These are phyloP conservation scores for Sideroxylon spinosum DNA, from an alignment of 179 eudicot genomes.

Conservation along the genomic window DNA sequence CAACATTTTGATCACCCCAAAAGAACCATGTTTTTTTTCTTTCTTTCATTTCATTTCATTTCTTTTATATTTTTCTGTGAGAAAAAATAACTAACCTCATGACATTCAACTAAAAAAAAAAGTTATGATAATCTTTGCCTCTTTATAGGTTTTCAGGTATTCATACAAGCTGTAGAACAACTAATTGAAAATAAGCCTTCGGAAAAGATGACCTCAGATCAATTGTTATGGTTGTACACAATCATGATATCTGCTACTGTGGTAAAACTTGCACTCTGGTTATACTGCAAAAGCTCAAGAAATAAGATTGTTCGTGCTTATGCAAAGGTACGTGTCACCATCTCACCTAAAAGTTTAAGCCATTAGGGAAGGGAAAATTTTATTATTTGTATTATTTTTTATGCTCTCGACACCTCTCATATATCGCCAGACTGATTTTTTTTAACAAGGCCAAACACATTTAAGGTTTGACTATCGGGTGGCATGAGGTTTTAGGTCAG, in stretches of 20 bases:
- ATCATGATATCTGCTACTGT: slow-evolving; percentile 75
- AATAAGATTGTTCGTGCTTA: slow-evolving; percentile 88
- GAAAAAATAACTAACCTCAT: not conserved
- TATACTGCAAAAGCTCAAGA: slow-evolving; percentile 79
- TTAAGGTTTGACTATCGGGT: too few species aligned
- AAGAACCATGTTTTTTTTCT: not conserved
- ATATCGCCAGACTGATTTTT: too few species aligned
- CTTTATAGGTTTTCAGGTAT: slow-evolving; percentile 74
- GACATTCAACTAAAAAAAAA: not conserved
- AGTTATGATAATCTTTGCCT: not conserved
- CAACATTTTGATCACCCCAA: not conserved
- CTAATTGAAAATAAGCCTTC: slow-evolving; percentile 39
- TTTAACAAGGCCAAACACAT: too few species aligned
- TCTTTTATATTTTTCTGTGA: not conserved
- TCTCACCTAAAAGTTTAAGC: too few species aligned
- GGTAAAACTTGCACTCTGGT: slow-evolving; percentile 65
- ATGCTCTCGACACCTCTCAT: too few species aligned
- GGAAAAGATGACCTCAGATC: slow-evolving; percentile 47
- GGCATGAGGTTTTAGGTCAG: too few species aligned
- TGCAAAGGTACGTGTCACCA: slow-evolving; percentile 53
- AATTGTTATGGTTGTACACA: slow-evolving; percentile 64
- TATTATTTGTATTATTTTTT: too few species aligned
- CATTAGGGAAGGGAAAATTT: too few species aligned
- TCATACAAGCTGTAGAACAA: slow-evolving; percentile 70
- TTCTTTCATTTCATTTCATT: not conserved